These are phyloP conservation scores for Mycena galopus DNA, from an alignment of 768 basidiomycete species.

Conservation along the genomic window DNA sequence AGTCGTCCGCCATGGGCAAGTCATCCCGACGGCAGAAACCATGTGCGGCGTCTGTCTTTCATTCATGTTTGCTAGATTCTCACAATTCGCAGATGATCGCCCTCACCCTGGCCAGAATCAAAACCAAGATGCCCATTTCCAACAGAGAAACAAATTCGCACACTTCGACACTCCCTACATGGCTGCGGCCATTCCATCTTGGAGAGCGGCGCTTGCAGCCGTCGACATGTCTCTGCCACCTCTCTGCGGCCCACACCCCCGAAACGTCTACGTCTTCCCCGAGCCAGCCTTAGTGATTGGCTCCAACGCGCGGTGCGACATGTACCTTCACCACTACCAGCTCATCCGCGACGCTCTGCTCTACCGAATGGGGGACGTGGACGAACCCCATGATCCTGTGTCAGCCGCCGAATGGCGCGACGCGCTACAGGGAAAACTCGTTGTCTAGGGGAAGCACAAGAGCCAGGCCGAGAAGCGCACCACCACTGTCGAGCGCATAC, in stretches of 20 bases:
- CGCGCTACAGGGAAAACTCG: neutral
- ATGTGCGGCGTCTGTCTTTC: too few species aligned
- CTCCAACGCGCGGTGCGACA: neutral
- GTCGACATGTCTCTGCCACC: neutral
- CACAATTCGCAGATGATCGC: neutral
- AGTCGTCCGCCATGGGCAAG: too few species aligned
- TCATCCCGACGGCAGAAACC: too few species aligned
- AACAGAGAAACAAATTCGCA: too few species aligned
- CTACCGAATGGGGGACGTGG: neutral
- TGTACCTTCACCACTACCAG: neutral
- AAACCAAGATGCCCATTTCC: too few species aligned
- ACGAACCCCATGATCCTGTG: neutral
- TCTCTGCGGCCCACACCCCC: too few species aligned
- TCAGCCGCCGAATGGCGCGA: too few species aligned
- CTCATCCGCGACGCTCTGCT: conserved; percentile 2
- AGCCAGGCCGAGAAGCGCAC: neutral
- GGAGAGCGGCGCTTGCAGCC: neutral
- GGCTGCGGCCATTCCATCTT: neutral
- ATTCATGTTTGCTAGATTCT: neutral
- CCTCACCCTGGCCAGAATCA: too few species aligned
- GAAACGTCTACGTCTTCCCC: too few species aligned
- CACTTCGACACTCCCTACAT: neutral
- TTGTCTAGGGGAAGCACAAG: neutral
- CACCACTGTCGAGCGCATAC: neutral
- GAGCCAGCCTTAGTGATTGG: too few species aligned